phyloP scores from a whole-genome alignment of 768 basidiomycete genomes.

The Lactifluus hygrophoroides region DNA sequence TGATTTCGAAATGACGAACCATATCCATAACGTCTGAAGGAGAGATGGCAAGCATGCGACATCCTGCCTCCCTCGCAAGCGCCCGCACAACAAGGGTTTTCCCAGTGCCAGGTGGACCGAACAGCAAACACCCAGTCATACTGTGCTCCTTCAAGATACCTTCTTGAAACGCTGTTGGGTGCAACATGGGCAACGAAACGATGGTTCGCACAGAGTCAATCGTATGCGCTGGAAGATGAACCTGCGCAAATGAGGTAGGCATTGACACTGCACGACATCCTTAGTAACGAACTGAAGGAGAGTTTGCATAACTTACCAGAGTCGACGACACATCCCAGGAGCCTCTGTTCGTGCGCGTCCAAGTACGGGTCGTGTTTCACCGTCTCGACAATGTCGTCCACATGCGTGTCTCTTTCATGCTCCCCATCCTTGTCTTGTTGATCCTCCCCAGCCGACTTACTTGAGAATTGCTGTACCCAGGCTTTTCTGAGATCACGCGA shows the following conservation, averaged over 20 bases:
- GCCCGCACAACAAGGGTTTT: constrained; percentile 88
- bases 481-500: constrained; percentile 40
- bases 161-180: constrained; percentile 79
- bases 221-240: constrained; percentile 80
- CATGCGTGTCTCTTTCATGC: constrained; percentile 23
- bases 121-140: constrained; percentile 85
- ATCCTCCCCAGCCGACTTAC: constrained; percentile 35
- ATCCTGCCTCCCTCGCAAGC: constrained; percentile 88
- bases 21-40: constrained; percentile 96
- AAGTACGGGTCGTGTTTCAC: constrained; percentile 69
- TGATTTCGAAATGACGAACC: constrained; percentile 37
- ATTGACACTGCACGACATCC: constrained; percentile 44
- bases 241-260: constrained; percentile 78
- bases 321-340: constrained; percentile 84
- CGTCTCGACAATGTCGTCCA: constrained; percentile 68
- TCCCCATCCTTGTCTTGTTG: constrained; percentile 29
- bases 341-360: constrained; percentile 69
- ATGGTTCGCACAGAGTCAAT: constrained; percentile 89
- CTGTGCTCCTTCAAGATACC: constrained; percentile 88
- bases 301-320: constrained; percentile 36
- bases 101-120: constrained; percentile 90
- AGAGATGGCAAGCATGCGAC: constrained; percentile 83
- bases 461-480: constrained; percentile 62
- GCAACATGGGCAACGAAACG: constrained; percentile 80
- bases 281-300: constrained; percentile 10